Base-by-base conservation (phyloP, 176 grass and related monocot genomes). In the Carex myosuroides region DNA sequence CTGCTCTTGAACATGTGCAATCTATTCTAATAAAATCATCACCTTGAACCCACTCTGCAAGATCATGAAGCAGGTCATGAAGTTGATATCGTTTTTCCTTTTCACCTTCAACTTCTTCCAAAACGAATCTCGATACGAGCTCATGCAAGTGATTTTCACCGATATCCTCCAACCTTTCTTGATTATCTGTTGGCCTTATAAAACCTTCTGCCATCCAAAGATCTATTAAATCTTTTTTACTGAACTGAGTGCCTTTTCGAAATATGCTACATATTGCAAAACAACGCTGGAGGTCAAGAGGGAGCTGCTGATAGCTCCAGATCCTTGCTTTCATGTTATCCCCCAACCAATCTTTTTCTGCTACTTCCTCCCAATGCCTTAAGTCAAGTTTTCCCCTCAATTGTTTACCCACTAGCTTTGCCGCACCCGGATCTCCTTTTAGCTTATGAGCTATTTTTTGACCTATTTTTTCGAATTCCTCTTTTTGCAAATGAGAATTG, bases 171-270 rank as follows among this genome's bases (percentile, higher is more conserved):
- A 66, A 10, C 8, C 8, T 66, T 6, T 16, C 12, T 2, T 35
- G 12, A 2, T 4, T 16, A 17, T 33, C 13, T 35, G 0, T 6
- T 14, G 26, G 11, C 3, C 16, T 32, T 13, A 66, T 35, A 33
- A 16, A 66, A 0, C 64, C 64, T 66, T 66, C 64, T 16, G 64
- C 64, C 12, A 35, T 66, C 64, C 64, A 66, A 0, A 66, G 2
- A 5, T 5, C 0, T 16, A 66, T 33, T 39, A 12, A 66, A 2
- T 0, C 2, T 2, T 0, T 0, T 0, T 11, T 11, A 0, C 29
- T 1, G 0, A 33, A 1, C 0, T 0, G 4, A 0, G 0, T 5
- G 1, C 29, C 64, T 66, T 35, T 66, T 13, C 4, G 64, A 6
- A 35, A 66, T 66, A 66, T 17, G 4, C 64, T 5, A 3, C 64